Percentiles rank a stretch among this genome's conserved stretches.
Conservation (phyloP, 768 basidiomycete species). For the Imleria badia region DNA sequence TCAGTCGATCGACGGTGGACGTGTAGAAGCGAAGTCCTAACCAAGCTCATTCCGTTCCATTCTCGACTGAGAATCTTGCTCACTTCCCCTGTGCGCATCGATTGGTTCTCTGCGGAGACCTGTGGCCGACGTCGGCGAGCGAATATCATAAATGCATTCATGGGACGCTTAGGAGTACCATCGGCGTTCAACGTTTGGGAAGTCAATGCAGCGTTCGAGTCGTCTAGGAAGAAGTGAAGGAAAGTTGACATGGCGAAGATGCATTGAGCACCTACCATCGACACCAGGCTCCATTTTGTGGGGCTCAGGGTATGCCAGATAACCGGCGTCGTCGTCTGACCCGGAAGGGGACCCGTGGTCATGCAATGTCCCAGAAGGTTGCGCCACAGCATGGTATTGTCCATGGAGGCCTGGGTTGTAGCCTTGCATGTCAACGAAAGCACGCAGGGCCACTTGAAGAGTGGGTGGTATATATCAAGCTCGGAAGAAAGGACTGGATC, state of each 20-base stretch:
- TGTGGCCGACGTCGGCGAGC: constrained; percentile 80
- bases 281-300: constrained; percentile 44
- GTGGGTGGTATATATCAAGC: constrained; percentile 5
- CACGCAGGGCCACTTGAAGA: constrained; percentile 3
- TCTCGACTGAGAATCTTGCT: constrained; percentile 86
- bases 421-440: constrained; percentile 29
- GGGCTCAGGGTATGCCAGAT: constrained; percentile 29
- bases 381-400: constrained; percentile 28
- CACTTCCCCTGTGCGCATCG: constrained; percentile 88
- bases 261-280: constrained; percentile 41
- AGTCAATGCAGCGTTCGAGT: constrained; percentile 52
- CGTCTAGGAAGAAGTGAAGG: constrained; percentile 31
- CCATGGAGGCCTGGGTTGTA: constrained; percentile 22
- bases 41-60: constrained; percentile 79
- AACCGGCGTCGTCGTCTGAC: constrained; percentile 53
- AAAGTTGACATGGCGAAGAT: constrained; percentile 11
- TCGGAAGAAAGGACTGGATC: constrained; percentile 4
- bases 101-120: constrained; percentile 83
- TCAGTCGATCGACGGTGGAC: constrained; percentile 14
- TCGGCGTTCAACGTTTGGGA: constrained; percentile 82
- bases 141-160: constrained; percentile 96
- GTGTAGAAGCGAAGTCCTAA: constrained; percentile 35
- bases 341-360: constrained; percentile 53
- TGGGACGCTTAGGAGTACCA: constrained; percentile 85
- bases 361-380: constrained; percentile 31